Base-by-base conservation (phyloP, 179 eudicot species). In the Vitellaria paradoxa region DNA sequence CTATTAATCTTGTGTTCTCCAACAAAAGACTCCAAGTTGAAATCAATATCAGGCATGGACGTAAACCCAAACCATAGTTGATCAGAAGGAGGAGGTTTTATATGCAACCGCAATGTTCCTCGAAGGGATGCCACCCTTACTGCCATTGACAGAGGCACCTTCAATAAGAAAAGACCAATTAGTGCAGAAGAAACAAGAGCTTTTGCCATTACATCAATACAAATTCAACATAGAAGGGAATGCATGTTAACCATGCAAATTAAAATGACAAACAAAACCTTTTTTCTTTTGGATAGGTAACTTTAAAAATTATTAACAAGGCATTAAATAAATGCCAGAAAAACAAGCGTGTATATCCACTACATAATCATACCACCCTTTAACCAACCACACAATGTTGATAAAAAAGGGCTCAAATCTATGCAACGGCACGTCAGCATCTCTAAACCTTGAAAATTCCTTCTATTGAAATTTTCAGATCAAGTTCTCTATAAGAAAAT, bases 51-150 rank as follows among this genome's bases (percentile, higher is more conserved):
- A 78, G 99, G 99, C 96, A 91, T 91, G 18, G 92, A 86, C 67
- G 94, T 84, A 83, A 96, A 96, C 59, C 93, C 96, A 74, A 89
- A 88, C 99, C 99, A 96, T 45, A 96, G 69, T 69, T 91, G 98
- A 87, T 96, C 99, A 30, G 98, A 89, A 73, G 99, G 99, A 45
- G 99, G 99, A n/a, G 99, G 93, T 85, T 94, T 94, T 76, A 96
- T 87, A 74, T 83, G 88, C 78, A 96, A 78, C 81, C 86, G 92
- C 68, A 96, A 61, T 15, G 98, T 88, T 81, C 99, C 99, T 82
- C 76, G 85, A 75, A 96, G 86, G 69, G 94, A 83, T 71, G 89
- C 76, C 57, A 96, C 89, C 89, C 87, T 88, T 86, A 92, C 85
- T 75, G 89, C 89, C 89, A 96, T 76, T 21, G 91, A 78, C 69